Conservation (phyloP, 2,329 filamentous ascomycete species). For the Leptographium radiaticola region DNA sequence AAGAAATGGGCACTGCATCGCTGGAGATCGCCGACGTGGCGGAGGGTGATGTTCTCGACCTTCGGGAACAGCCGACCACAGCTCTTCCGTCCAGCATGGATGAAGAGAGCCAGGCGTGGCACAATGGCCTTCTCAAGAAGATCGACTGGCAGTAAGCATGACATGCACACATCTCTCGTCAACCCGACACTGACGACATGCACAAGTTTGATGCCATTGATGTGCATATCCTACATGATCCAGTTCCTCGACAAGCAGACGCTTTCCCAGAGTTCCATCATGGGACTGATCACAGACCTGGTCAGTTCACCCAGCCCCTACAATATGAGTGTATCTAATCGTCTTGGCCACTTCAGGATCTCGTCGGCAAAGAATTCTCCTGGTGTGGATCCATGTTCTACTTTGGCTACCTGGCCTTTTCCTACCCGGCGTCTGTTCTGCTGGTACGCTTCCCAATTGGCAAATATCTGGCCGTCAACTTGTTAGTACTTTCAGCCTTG, state of each 20-base stretch:
- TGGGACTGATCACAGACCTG: not conserved
- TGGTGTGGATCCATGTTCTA: slow-evolving; percentile 8
- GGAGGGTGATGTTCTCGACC: not conserved
- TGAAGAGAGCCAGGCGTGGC: not conserved
- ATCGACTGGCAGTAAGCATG: not conserved
- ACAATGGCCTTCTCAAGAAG: not conserved
- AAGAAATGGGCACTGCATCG: not conserved
- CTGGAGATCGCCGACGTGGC: not conserved
- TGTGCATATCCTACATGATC: slow-evolving; percentile 5
- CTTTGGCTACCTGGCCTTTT: slow-evolving; percentile 8
- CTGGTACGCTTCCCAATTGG: slow-evolving; percentile 5
- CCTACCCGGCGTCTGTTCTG: slow-evolving; percentile 5
- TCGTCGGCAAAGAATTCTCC: slow-evolving; percentile 4
- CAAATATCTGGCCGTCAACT: slow-evolving; percentile 7
- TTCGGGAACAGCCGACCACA: not conserved
- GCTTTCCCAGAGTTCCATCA: slow-evolving; percentile 1
- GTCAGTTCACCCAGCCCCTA: not conserved
- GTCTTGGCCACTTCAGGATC: not conserved
- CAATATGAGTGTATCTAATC: not conserved
- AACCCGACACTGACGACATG: not conserved
- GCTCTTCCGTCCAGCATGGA: not conserved
- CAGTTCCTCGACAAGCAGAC: slow-evolving; percentile 6
- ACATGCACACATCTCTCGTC: not conserved
- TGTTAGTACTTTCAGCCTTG: not conserved
- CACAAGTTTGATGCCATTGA: slow-evolving; percentile 1